phyloP scores from a whole-genome alignment of 352 stramenopile genomes.

The Pythium apleroticum region DNA sequence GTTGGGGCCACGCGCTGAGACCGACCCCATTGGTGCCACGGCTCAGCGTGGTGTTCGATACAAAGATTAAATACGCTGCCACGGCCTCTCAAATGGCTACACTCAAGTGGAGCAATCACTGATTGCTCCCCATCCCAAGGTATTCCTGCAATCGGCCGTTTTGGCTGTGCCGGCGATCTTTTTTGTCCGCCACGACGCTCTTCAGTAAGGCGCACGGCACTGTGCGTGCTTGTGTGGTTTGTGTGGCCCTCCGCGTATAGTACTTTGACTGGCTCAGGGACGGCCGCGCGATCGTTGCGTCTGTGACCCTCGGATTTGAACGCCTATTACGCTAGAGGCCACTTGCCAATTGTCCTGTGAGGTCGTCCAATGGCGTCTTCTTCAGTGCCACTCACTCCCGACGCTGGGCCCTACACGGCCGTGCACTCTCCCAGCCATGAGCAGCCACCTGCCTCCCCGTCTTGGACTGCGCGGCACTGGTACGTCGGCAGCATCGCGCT shows the following conservation, averaged over 20 bases:
- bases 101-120: not conserved
- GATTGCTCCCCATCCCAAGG: not conserved
- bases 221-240: not conserved
- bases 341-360: not conserved
- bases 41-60: not conserved
- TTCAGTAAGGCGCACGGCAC: not conserved
- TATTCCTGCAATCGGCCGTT: not conserved
- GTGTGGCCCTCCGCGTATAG: not conserved
- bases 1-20: slow-evolving; percentile 3
- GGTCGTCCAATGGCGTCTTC: not conserved
- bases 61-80: not conserved
- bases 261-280: not conserved
- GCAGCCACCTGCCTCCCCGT: not conserved
- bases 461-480: slow-evolving; percentile 20
- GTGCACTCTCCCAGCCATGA: not conserved
- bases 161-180: not conserved
- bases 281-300: not conserved
- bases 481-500: slow-evolving; percentile 23
- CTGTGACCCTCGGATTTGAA: not conserved
- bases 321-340: not conserved
- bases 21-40: not conserved
- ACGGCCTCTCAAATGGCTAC: not conserved
- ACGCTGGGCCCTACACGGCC: not conserved
- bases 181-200: not conserved
- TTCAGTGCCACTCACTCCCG: not conserved